Percentiles rank a stretch among this genome's conserved stretches.
Evolutionary conservation across 2,329 filamentous ascomycete genomes (phyloP).

Genomic region (Alternaria viburni): DNA sequence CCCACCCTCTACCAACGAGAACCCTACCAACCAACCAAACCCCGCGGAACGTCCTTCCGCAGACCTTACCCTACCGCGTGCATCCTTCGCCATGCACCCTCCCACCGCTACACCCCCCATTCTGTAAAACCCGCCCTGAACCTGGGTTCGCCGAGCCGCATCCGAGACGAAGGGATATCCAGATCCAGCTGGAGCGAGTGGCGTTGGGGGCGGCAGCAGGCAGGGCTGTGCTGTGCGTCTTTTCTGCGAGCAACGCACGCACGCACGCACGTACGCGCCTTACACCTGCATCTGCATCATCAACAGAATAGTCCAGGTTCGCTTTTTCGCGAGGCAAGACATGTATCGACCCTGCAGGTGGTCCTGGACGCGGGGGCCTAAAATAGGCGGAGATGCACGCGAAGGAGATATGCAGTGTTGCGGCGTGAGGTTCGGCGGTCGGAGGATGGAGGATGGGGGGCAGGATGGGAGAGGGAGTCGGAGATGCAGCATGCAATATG

Average conservation of each 20-base stretch:
- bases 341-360: neutral
- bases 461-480: neutral
- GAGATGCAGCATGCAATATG: neutral
- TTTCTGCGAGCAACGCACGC: neutral
- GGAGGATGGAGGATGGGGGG: neutral
- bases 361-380: neutral
- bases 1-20: neutral
- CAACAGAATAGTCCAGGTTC: neutral
- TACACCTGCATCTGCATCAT: neutral
- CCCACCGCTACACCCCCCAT: neutral
- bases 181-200: neutral
- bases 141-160: conserved; percentile 4
- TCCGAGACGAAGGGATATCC: conserved; percentile 4
- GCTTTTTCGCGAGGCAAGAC: too few species aligned
- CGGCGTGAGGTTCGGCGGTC: neutral
- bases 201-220: neutral
- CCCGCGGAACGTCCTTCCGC: neutral
- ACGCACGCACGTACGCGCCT: neutral
- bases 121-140: neutral
- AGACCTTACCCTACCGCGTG: neutral
- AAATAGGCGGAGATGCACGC: neutral
- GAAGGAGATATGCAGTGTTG: neutral
- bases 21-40: neutral
- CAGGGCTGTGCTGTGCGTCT: neutral
- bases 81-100: neutral